Conservation (phyloP, 768 basidiomycete species). For the Kwoniella shandongensis region DNA sequence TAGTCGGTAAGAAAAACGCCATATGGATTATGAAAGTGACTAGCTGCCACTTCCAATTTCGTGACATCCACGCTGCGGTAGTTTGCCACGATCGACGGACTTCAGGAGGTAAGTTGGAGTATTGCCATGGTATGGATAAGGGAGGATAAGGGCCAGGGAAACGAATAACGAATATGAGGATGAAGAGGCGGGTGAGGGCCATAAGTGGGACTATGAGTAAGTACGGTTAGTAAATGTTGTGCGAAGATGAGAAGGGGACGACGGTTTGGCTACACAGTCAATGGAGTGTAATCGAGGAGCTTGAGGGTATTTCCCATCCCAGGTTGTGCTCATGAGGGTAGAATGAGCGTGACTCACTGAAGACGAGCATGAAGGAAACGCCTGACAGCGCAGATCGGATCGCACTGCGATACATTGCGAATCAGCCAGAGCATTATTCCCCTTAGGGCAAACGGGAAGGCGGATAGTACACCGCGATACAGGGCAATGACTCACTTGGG, state of each 20-base stretch:
- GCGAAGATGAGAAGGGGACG: not conserved
- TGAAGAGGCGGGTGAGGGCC: constrained; percentile 4
- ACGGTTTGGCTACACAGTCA: too few species aligned
- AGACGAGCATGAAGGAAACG: constrained; percentile 8
- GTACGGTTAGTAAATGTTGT: too few species aligned
- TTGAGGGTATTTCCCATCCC: too few species aligned
- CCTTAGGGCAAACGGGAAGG: too few species aligned
- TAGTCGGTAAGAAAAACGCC: constrained; percentile 7
- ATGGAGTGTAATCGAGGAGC: too few species aligned
- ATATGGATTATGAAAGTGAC: not conserved
- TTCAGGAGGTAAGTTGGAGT: constrained; percentile 1
- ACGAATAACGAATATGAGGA: not conserved
- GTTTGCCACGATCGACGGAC: not conserved
- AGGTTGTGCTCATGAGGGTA: too few species aligned
- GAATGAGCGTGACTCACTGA: constrained; percentile 7
- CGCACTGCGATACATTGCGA: constrained; percentile 3
- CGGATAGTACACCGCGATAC: too few species aligned
- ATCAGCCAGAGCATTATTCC: too few species aligned
- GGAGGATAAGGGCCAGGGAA: constrained; percentile 13
- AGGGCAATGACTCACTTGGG: constrained; percentile 17
- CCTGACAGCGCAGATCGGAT: constrained; percentile 9
- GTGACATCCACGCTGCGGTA: constrained; percentile 8
- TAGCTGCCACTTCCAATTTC: constrained; percentile 7
- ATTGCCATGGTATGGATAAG: constrained; percentile 6
- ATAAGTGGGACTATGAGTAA: constrained; percentile 5